Base-by-base conservation (phyloP, 1,284 basidiomycete species). In the Irpex lacteus region DNA sequence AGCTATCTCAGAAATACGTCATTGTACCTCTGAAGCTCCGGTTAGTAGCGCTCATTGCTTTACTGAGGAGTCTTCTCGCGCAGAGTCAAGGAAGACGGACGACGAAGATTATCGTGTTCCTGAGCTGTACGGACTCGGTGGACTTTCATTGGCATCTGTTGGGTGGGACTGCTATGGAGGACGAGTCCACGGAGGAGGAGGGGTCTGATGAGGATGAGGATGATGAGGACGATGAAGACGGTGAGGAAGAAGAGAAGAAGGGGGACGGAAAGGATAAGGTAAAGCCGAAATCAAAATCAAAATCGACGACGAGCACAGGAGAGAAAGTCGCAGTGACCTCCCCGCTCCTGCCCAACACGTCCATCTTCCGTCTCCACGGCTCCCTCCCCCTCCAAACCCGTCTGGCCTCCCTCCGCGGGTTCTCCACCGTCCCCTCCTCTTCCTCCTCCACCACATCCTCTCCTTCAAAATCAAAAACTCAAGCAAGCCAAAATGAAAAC, bases 101-200 rank as follows among this genome's bases (percentile, higher is more conserved):
- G 34, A 80, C 82, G 26, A 91, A 89, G 73, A 88, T 98, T 54
- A 95, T 99, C 61, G 95, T 99, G 4, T 99, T 99, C 77, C 81
- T 99, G 65, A 96, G 92, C 70, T 98, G 96, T 70, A 99, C 96
- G 2, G 96, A 98, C 75, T 95, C 95, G 1, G 98, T 99, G 38
- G 97, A 99, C 75, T 98, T 96, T 73, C 95, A 98, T 74, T 99
- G 94, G 92, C 85, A 85, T 57, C 81, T 98, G n/a, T 78, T 99
- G 0, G 92, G 91, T 1, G 87, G 89, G 1, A 83, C 92, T 19
- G 75, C 78, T 7, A 97, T 98, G 94, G 86, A 83, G 8, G 81
- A 73, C 1, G 72, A 73, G 76, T 75, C 8, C 37, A 65, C 6
- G 65, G 67, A 26, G 67, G 63, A 49, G 65, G 34, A 36, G 3